phyloP scores from a whole-genome alignment of 306 rosid species.

The Malus orientalis region DNA sequence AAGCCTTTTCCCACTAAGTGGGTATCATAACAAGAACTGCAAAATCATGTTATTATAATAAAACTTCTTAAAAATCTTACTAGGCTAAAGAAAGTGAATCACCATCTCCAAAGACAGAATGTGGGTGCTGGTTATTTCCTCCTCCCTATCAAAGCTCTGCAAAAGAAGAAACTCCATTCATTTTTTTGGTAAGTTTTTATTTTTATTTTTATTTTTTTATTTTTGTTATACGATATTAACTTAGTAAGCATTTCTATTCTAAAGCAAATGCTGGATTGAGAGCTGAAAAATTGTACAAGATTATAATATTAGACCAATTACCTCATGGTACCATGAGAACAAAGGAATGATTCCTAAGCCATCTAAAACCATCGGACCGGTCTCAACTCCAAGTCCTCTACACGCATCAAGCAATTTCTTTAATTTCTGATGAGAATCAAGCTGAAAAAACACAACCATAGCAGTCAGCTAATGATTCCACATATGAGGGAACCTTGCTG shows the following conservation, averaged over 20 bases:
- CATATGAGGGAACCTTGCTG: background rate
- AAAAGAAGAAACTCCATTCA: constrained; percentile 19
- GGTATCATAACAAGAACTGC: background rate
- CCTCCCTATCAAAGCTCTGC: constrained; percentile 90
- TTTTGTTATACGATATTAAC: background rate
- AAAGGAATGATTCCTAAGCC: constrained; percentile 82
- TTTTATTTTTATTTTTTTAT: background rate
- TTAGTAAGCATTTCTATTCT: constrained; percentile 9
- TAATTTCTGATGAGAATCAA: constrained; percentile 70
- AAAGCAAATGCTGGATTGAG: constrained; percentile 15
- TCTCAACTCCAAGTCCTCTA: constrained; percentile 59
- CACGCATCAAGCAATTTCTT: constrained; percentile 61
- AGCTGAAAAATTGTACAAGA: constrained; percentile 5
- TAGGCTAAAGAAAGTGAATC: constrained; percentile 57
- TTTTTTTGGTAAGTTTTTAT: too few species aligned
- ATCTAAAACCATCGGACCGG: constrained; percentile 50
- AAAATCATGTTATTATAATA: background rate
- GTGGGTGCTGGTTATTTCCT: constrained; percentile 50
- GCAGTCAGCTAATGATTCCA: background rate
- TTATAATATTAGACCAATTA: constrained; percentile 20
- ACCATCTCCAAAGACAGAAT: constrained; percentile 86
- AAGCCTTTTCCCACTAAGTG: too few species aligned
- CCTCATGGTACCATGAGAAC: constrained; percentile 97
- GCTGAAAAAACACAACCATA: constrained; percentile 31
- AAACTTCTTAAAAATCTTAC: constrained; percentile 33